Base-by-base conservation (phyloP, 2,329 filamentous ascomycete genomes). In the Penicillium sp. region DNA sequence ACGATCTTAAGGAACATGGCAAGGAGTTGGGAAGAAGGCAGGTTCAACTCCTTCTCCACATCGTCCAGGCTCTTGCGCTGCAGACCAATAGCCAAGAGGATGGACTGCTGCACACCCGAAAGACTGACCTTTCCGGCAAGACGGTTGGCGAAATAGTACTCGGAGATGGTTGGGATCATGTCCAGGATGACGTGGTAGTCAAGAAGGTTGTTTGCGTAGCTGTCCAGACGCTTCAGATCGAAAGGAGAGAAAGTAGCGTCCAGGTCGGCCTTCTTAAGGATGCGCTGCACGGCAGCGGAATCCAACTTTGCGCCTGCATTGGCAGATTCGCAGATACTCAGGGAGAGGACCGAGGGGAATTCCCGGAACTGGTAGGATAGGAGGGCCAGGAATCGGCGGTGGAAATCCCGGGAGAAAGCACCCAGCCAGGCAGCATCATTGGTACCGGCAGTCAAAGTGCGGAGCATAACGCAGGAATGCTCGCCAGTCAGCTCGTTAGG, bases 1-100 rank as follows among this genome's bases (percentile, higher is more conserved):
- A 97, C 82, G 54, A 96, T 88, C 79, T 99, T 99, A 71, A 96
- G 90, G 73, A 99, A 97, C 88, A 97, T 96, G 54, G 93, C 92
- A 56, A 99, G 80, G 3, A 97, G 78, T 75, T 97, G 94, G 37
- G 86, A 87, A 2, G 84, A 82, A 1, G 84, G 84, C 5, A 97
- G 75, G 7, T 81, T 82, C 3, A 96, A 75, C 66, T 99, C 94
- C 56, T 87, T 85, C 55, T 92, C 88, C 7, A 97, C 76, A 10
- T 84, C 82, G 12, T 94, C 90, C 23, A 99, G 78, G 32, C 89
- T 87, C 77, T 97, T 97, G 60, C 89, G 85, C 73, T 99, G 95
- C 53, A 97, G 77, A 17, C 95, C 94, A 41, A 96, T 85, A 5
- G 90, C 91, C n/a, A 97, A 82, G 13, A 99, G 81, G 51, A 99